phyloP scores from a whole-genome alignment of 371 early-diverging fungal species.

The Mucor racemosus region DNA sequence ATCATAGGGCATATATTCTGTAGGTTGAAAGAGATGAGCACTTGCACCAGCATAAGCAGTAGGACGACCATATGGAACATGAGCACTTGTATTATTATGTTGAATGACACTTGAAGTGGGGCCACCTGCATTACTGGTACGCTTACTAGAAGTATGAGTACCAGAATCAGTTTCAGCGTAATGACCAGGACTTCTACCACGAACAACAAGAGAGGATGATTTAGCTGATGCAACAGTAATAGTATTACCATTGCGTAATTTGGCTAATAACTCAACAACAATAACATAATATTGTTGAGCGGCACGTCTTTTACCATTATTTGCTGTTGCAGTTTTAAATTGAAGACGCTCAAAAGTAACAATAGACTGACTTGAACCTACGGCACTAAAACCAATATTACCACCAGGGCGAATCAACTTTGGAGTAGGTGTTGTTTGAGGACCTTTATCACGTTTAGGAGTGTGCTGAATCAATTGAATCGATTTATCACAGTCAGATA shows the following conservation, averaged over 20 bases:
- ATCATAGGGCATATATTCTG: constrained; percentile 31
- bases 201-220: constrained; percentile 83
- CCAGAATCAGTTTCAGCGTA: constrained; percentile 66
- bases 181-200: constrained; percentile 91
- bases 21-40: constrained; percentile 24
- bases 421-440: constrained; percentile 73
- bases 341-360: constrained; percentile 90
- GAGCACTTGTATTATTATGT: neutral
- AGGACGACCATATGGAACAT: constrained; percentile 11
- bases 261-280: constrained; percentile 67
- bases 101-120: neutral
- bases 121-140: neutral
- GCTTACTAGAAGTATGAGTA: constrained; percentile 53
- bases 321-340: constrained; percentile 92
- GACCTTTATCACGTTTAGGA: constrained; percentile 92
- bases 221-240: constrained; percentile 67
- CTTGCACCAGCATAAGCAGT: constrained; percentile 26
- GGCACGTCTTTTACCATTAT: constrained; percentile 84
- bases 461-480: constrained; percentile 90
- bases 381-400: constrained; percentile 48
- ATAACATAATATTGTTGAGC: constrained; percentile 89
- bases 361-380: constrained; percentile 47
- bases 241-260: constrained; percentile 49
- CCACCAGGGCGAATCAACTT: constrained; percentile 64
- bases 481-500: constrained; percentile 59